A percentile compares a stretch with the other conserved stretches of the same genome.
phyloP scores from a whole-genome alignment of 306 rosid genomes.

The Abrus pulchellus region DNA sequence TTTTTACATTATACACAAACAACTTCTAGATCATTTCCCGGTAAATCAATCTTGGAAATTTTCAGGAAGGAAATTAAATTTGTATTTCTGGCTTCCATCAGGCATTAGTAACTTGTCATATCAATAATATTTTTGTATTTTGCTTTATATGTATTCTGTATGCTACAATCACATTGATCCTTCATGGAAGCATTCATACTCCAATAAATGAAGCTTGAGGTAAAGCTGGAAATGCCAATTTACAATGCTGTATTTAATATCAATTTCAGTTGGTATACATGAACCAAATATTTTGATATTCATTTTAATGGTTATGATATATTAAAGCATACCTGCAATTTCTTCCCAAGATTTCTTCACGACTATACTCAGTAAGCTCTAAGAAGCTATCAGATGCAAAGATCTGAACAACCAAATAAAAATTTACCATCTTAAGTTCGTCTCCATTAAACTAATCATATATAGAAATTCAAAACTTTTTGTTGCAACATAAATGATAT shows the following conservation, averaged over 20 bases:
- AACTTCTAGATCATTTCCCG: not conserved
- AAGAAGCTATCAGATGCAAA: slow-evolving; percentile 98
- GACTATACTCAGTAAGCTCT: slow-evolving; percentile 93
- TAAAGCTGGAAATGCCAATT: not conserved
- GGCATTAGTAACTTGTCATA: not conserved
- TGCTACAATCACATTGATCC: not conserved
- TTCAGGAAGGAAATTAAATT: not conserved
- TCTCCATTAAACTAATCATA: not conserved
- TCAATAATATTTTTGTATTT: not conserved
- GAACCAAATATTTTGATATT: not conserved
- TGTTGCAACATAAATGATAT: not conserved
- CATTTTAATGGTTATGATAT: not conserved
- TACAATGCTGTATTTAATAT: not conserved
- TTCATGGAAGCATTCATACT: not conserved
- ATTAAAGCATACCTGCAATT: slow-evolving; percentile 79
- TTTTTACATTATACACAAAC: not conserved
- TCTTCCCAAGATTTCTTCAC: slow-evolving; percentile 97
- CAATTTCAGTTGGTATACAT: not conserved
- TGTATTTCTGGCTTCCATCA: not conserved
- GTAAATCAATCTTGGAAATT: not conserved
- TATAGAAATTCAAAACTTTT: not conserved
- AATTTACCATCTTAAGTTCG: slow-evolving; percentile 4
- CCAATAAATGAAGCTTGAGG: slow-evolving; percentile 10
- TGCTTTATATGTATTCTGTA: not conserved
- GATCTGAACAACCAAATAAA: slow-evolving; percentile 63